A percentile compares a stretch with the other conserved stretches of the same genome.
These are phyloP conservation scores for Ciborinia camelliae DNA, from an alignment of 2,329 filamentous ascomycete species.

Conservation along the genomic window DNA sequence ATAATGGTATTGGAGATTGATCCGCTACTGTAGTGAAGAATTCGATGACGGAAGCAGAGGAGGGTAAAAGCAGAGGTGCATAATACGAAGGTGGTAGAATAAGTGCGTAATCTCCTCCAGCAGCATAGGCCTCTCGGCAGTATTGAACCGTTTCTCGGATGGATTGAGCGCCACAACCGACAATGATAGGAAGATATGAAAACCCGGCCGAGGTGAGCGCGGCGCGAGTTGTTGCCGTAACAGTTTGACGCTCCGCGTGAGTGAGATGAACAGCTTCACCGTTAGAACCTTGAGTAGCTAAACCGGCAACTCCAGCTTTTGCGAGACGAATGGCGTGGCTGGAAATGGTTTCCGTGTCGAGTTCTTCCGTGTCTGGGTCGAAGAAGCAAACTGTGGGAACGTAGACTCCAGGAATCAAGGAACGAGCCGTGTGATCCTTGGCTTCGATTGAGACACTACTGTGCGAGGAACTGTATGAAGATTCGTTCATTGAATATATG, in stretches of 20 bases:
- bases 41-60: constrained; percentile 46
- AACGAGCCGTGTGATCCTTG: constrained; percentile 39
- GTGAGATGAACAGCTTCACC: constrained; percentile 65
- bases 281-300: constrained; percentile 64
- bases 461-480: constrained; percentile 43
- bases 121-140: constrained; percentile 58
- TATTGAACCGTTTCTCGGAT: constrained; percentile 63
- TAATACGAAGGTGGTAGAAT: constrained; percentile 68
- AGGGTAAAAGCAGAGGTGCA: constrained; percentile 53
- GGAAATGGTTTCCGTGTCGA: constrained; percentile 56
- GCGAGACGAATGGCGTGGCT: constrained; percentile 54
- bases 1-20: constrained; percentile 68
- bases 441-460: constrained; percentile 40
- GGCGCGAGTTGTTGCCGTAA: constrained; percentile 57
- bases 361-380: constrained; percentile 58
- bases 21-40: constrained; percentile 62
- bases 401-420: constrained; percentile 57
- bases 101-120: constrained; percentile 64
- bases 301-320: constrained; percentile 55
- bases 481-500: constrained; percentile 39
- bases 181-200: constrained; percentile 58
- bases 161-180: constrained; percentile 63
- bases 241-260: constrained; percentile 56
- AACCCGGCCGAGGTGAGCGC: constrained; percentile 59
- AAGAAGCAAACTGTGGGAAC: constrained; percentile 76